Conservation (phyloP, 208 protist genomes). For the Leishmania turanica region DNA sequence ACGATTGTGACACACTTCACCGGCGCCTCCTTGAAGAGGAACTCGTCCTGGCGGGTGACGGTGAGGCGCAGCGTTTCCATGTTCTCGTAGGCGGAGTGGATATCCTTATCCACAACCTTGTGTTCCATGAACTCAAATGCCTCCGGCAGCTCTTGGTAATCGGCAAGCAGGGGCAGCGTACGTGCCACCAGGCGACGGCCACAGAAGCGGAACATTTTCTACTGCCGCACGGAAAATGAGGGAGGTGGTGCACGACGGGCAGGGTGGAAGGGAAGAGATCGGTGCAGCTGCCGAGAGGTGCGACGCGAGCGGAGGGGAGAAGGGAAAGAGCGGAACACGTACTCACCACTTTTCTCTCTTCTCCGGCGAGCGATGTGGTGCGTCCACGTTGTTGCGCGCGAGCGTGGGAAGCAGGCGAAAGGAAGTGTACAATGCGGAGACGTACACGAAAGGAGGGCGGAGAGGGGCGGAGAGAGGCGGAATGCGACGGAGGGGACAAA, state of each 20-base stretch:
- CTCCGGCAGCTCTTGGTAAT: slow-evolving; percentile 59
- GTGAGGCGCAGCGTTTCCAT: slow-evolving; percentile 84
- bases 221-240: slow-evolving; percentile 5
- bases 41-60: slow-evolving; percentile 92
- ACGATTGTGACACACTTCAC: slow-evolving; percentile 88
- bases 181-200: slow-evolving; percentile 59
- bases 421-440: not conserved
- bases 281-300: slow-evolving; percentile 5
- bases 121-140: slow-evolving; percentile 87
- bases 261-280: not conserved
- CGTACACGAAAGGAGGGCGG: not conserved
- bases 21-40: slow-evolving; percentile 73
- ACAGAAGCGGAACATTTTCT: slow-evolving; percentile 80
- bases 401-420: not conserved
- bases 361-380: not conserved
- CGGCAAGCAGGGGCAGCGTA: slow-evolving; percentile 58
- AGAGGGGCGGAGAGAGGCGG: not conserved
- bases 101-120: slow-evolving; percentile 89
- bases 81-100: slow-evolving; percentile 81
- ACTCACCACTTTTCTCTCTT: not conserved
- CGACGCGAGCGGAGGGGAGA: not conserved
- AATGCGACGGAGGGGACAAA: not conserved
- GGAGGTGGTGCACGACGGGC: not conserved
- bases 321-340: not conserved
- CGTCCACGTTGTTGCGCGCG: not conserved